phyloP scores from a whole-genome alignment of 1,284 basidiomycete genomes.

The Coniferiporia sulphurascens region DNA sequence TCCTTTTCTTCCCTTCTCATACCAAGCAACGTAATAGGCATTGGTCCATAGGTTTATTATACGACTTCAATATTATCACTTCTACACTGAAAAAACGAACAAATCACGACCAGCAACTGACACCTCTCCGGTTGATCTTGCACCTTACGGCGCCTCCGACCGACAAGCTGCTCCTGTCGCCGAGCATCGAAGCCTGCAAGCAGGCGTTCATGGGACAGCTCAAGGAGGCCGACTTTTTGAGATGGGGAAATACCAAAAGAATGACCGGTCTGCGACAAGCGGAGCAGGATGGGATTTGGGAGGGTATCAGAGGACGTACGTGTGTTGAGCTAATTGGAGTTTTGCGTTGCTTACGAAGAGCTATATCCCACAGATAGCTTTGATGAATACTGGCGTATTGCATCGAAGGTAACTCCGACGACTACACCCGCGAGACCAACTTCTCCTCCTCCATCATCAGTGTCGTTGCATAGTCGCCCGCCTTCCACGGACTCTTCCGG shows the following conservation, averaged over 20 bases:
- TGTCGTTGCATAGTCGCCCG: conserved; percentile 57
- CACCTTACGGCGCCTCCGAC: conserved; percentile 83
- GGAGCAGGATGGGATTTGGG: conserved; percentile 93
- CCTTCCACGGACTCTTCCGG: conserved; percentile 61
- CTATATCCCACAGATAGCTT: conserved; percentile 69
- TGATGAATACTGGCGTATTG: conserved; percentile 90
- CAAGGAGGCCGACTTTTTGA: conserved; percentile 92
- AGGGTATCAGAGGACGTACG: conserved; percentile 86
- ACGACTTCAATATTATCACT: conserved; percentile 74
- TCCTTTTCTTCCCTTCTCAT: background rate
- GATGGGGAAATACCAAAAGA: conserved; percentile 91
- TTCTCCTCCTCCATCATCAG: conserved; percentile 48
- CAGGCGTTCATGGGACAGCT: conserved; percentile 90
- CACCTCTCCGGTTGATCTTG: conserved; percentile 72
- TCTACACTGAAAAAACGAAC: conserved; percentile 44
- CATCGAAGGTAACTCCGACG: conserved; percentile 76
- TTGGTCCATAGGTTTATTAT: conserved; percentile 91
- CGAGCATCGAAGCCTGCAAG: conserved; percentile 79
- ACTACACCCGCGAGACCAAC: conserved; percentile 50
- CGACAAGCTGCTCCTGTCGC: conserved; percentile 78
- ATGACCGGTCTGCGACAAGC: conserved; percentile 84
- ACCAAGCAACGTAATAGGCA: conserved; percentile 58
- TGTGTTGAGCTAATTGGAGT: conserved; percentile 18
- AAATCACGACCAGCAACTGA: conserved; percentile 38
- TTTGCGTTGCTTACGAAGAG: conserved; percentile 1